Evolutionary conservation across 176 grass and related monocot species (phyloP), one percentile per base, ranked within the genome.

Genomic region (Zea luxurians): DNA sequence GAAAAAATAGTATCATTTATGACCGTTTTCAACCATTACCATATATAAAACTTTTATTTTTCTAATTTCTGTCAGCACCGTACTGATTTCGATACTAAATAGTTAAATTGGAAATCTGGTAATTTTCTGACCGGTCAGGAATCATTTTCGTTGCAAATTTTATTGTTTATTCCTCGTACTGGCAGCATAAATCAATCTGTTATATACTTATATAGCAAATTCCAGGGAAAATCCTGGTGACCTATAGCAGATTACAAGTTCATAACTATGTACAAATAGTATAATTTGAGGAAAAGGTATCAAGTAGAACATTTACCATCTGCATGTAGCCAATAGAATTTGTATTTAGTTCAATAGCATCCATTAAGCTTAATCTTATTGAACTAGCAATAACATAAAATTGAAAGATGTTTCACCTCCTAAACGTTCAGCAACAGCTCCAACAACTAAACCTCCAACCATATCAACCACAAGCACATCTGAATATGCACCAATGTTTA

Each of bases 401-500:
- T 65, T 68, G 34, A 78, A 71, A 44, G 5, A 76, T 75, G 35
- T 37, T 34, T 73, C 82, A 99, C 96, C 89, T 92, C 96, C 96
- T 86, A 95, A 72, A 11, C 89, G 88, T 82, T 99, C 96, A 53
- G 96, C 92, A 73, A 90, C 86, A 82, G 96, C 82, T 64, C 96
- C 96, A 46, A 57, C 87, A 78, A 92, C 71, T 78, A 99, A 87
- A 68, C 96, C 92, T 79, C 92, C 96, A 89, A 90, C 85, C 89
- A 90, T 92, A 84, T 99, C 96, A 53, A 99, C 81, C 34, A 90
- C 85, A 75, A 99, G 89, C 21, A 78, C 85, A 78, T 99, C 89
- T 69, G 96, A 95, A 77, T 92, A 87, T 83, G 92, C 75, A 67
- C 96, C 89, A 59, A 99, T 82, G 73, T 99, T 99, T 84, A 92